A percentile compares a stretch with the other conserved stretches of the same genome.
These are phyloP conservation scores for Apophysomyces variabilis DNA, from an alignment of 371 early-diverging fungal genomes.

Conservation along the genomic window DNA sequence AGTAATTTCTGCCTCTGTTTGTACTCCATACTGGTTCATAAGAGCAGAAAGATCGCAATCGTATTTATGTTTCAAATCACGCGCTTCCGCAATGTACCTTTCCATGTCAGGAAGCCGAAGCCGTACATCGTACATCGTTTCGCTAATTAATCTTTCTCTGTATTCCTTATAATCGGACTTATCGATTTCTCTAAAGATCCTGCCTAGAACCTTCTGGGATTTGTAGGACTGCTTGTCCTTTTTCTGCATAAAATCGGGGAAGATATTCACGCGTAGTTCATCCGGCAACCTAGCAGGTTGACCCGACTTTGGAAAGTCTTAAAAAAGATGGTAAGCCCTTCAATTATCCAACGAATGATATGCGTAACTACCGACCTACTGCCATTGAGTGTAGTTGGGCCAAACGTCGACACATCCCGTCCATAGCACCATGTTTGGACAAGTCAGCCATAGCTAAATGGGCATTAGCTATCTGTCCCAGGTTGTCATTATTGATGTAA, in stretches of 20 bases:
- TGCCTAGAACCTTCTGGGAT: constrained; percentile 57
- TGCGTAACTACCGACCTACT: constrained; percentile 55
- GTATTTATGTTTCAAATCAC: constrained; percentile 43
- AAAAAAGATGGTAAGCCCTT: constrained; percentile 11
- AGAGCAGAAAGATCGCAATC: constrained; percentile 55
- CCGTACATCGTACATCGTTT: constrained; percentile 38
- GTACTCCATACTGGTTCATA: constrained; percentile 63
- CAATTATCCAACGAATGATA: constrained; percentile 15
- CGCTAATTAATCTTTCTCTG: neutral
- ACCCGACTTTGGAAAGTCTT: constrained; percentile 76
- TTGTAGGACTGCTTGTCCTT: constrained; percentile 42
- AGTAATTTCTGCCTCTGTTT: constrained; percentile 50
- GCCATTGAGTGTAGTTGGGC: constrained; percentile 69
- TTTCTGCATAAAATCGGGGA: constrained; percentile 42
- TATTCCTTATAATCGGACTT: constrained; percentile 12
- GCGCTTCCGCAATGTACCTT: constrained; percentile 56
- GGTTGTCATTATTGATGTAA: constrained; percentile 62
- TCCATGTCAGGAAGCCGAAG: constrained; percentile 57
- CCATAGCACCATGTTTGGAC: constrained; percentile 33
- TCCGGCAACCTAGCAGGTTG: constrained; percentile 43
- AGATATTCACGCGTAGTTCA: constrained; percentile 14
- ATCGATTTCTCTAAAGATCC: constrained; percentile 53
- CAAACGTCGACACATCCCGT: constrained; percentile 46
- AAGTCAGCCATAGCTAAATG: constrained; percentile 65
- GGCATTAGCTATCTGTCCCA: constrained; percentile 69